phyloP scores from a whole-genome alignment of 2,329 filamentous ascomycete species.

The Cryphonectria radicalis region DNA sequence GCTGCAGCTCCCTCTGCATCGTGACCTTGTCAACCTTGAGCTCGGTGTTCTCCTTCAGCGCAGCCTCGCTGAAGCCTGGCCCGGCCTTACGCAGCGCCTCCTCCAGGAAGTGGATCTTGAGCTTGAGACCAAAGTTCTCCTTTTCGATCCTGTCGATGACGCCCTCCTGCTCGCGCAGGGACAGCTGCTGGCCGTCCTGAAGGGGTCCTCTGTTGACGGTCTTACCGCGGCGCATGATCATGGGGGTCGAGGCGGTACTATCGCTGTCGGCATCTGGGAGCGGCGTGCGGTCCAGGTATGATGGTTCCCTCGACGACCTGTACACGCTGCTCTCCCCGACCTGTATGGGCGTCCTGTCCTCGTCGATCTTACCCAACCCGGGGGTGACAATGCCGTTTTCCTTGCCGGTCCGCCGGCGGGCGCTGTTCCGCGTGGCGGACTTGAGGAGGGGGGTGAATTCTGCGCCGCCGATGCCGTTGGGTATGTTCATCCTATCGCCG shows the following conservation, averaged over 20 bases:
- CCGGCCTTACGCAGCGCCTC: conserved; percentile 86
- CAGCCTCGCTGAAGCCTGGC: conserved; percentile 85
- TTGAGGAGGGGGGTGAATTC: conserved; percentile 97
- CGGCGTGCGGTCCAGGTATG: conserved; percentile 71
- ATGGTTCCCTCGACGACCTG: conserved; percentile 66
- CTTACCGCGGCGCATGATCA: conserved; percentile 69
- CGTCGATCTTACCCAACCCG: conserved; percentile 69
- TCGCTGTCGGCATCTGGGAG: conserved; percentile 77
- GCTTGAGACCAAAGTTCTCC: conserved; percentile 95
- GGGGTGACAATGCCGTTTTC: conserved; percentile 69
- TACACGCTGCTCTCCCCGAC: conserved; percentile 74
- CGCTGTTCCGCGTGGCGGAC: conserved; percentile 73
- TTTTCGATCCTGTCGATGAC: conserved; percentile 97
- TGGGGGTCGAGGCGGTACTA: conserved; percentile 81
- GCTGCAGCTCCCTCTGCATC: conserved; percentile 83
- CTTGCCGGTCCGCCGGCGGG: conserved; percentile 63
- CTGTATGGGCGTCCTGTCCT: conserved; percentile 76
- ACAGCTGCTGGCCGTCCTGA: conserved; percentile 87
- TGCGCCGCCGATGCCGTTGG: conserved; percentile 64
- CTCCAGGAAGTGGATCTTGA: conserved; percentile 96
- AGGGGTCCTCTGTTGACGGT: conserved; percentile 56
- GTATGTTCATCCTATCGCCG: conserved; percentile 72
- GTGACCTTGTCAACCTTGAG: conserved; percentile 92
- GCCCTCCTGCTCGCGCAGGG: conserved; percentile 91
- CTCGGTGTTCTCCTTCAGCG: conserved; percentile 92